Percentiles rank a stretch among this genome's conserved stretches.
Conservation (phyloP, 2,329 filamentous ascomycete genomes). For the Fusarium sulawesiense region DNA sequence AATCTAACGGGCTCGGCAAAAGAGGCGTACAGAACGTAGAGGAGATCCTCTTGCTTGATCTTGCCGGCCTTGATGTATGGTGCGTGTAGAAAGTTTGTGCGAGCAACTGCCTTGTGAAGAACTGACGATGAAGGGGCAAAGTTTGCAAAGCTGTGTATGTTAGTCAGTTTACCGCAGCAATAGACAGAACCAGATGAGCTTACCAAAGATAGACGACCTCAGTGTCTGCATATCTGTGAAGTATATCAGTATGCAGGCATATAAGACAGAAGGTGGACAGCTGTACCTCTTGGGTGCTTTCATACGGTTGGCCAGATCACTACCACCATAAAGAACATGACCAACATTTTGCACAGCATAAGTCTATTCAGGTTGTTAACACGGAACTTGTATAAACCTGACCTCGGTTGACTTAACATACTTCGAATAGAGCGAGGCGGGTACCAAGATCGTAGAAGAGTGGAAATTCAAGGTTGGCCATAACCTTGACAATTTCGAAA, state of each 20-base stretch:
- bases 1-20: conserved; percentile 73
- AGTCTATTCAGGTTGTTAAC: conserved; percentile 47
- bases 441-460: conserved; percentile 52
- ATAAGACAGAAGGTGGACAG: not conserved
- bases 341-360: conserved; percentile 55
- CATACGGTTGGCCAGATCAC: conserved; percentile 49
- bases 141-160: conserved; percentile 44
- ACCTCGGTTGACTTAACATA: conserved; percentile 10
- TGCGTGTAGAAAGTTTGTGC: conserved; percentile 56
- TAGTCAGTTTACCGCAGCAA: not conserved
- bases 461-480: conserved; percentile 53
- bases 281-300: conserved; percentile 53
- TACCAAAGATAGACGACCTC: conserved; percentile 53
- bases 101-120: conserved; percentile 52
- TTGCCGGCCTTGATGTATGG: conserved; percentile 52
- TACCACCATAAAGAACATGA: conserved; percentile 51
- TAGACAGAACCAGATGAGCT: not conserved
- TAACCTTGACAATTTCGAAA: conserved; percentile 55
- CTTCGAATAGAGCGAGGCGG: conserved; percentile 57
- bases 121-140: conserved; percentile 47
- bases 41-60: conserved; percentile 53
- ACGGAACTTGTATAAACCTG: not conserved
- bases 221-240: conserved; percentile 56
- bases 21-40: conserved; percentile 66
- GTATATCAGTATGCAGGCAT: not conserved